These are phyloP conservation scores for Aspergillus transmontanensis DNA, from an alignment of 2,329 filamentous ascomycete genomes.

Conservation along the genomic window DNA sequence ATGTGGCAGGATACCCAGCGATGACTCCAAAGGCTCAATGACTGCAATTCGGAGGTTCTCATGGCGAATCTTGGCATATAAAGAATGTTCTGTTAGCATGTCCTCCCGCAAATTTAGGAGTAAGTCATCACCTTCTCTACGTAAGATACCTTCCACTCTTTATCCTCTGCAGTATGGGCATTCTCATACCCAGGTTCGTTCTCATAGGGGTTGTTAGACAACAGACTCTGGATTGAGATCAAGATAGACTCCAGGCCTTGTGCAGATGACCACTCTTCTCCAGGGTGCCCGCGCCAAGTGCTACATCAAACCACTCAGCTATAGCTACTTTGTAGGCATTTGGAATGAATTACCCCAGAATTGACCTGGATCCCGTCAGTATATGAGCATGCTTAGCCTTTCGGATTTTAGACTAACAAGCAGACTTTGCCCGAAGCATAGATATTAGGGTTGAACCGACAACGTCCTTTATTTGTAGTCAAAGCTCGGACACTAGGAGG, in stretches of 20 bases:
- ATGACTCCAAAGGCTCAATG: constrained; percentile 80
- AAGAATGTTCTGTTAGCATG: background rate
- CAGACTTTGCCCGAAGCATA: constrained; percentile 91
- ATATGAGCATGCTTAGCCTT: background rate
- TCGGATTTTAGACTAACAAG: constrained; percentile 60
- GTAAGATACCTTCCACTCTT: constrained; percentile 74
- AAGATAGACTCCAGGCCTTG: constrained; percentile 93
- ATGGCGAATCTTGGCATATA: constrained; percentile 72
- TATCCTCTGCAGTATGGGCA: constrained; percentile 67
- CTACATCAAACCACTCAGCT: constrained; percentile 48
- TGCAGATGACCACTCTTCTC: constrained; percentile 95
- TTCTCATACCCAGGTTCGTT: constrained; percentile 95
- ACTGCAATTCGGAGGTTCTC: constrained; percentile 86
- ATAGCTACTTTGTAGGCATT: background rate
- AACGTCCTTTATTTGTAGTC: constrained; percentile 86
- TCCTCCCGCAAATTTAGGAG: too few species aligned
- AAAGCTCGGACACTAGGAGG: constrained; percentile 65
- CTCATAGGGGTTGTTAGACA: constrained; percentile 91
- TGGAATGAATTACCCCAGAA: constrained; percentile 68
- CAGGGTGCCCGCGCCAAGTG: constrained; percentile 87
- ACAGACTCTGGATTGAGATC: constrained; percentile 92
- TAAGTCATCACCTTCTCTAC: constrained; percentile 67
- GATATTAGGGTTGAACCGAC: constrained; percentile 96
- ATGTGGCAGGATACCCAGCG: constrained; percentile 66
- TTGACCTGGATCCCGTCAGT: constrained; percentile 63